Base-by-base conservation (phyloP, 2,329 filamentous ascomycete species). In the Pseudocercospora cruenta region DNA sequence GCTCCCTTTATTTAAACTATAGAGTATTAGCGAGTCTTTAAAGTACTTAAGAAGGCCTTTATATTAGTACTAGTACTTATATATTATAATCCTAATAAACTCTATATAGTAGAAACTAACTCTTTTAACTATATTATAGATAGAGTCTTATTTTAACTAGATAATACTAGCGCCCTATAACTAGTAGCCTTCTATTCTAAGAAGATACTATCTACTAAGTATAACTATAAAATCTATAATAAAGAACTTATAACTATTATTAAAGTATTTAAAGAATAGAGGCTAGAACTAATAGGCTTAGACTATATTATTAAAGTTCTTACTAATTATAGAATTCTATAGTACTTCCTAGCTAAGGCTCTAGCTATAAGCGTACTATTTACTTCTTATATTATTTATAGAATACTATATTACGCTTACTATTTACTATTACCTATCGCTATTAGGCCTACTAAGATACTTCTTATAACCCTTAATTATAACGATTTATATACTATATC, bases 301-400 rank as follows among this genome's bases (percentile, higher is more conserved):
- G 14, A 31, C 10, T 57, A 71, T 10, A 36, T 54, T 26, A 63
- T 71, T 9, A 58, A 70, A 26, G 68, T 79, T 0, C 63, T 74
- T 16, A 74, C 69, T 3, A 67, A 80, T 65, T 68, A 80, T 66
- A 67, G 72, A 21, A 73, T 68, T 39, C 69, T 79, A 1, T 59
- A 71, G 49, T 71, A 70, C 63, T 78, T 78, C 59, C 75, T 70
- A 43, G 68, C 65, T 3, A 74, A 69, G 28, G 28, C 28, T 4
- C 4, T 31, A 31, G 8, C 2, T 9, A 9, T 7, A 8, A 31
- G 5, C 5, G 28, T 7, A 8, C 9, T 7, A 31, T 7, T 31
- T 31, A 4, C 28, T 31, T 8, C 9, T 55, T 19, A 65, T 0
- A 62, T 71, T 47, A 72, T 67, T 7, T 63, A 70, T n/a, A 14